A percentile compares a stretch with the other conserved stretches of the same genome.
phyloP scores from a whole-genome alignment of 192 early-diverging fungal genomes.

The Gonapodya sp. region DNA sequence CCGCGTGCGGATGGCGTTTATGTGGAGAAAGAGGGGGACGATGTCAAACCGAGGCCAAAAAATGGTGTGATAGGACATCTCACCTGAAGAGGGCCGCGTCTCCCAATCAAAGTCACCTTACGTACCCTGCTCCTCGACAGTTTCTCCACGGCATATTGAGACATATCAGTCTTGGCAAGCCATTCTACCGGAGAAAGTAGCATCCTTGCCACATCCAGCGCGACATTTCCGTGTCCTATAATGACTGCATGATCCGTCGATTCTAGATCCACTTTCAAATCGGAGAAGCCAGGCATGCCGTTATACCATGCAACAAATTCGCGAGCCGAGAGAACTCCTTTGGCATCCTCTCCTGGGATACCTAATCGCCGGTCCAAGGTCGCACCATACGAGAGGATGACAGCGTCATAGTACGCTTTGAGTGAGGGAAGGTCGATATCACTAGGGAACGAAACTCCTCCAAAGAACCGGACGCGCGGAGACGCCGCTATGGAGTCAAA shows the following conservation, averaged over 20 bases:
- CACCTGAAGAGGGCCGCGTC: constrained; percentile 89
- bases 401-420: constrained; percentile 53
- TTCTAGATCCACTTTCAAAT: constrained; percentile 50
- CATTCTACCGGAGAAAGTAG: constrained; percentile 59
- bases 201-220: constrained; percentile 81
- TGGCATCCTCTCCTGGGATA: constrained; percentile 53
- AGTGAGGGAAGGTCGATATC: constrained; percentile 40
- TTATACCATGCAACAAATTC: constrained; percentile 94
- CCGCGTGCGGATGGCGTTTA: constrained; percentile 9
- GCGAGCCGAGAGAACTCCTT: constrained; percentile 65
- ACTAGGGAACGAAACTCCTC: constrained; percentile 63
- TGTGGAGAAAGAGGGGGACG: not conserved
- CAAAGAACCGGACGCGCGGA: constrained; percentile 63
- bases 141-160: constrained; percentile 56
- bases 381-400: constrained; percentile 81
- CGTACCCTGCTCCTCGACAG: constrained; percentile 57
- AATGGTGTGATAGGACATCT: too few relatives aligned
- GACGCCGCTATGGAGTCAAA: constrained; percentile 70
- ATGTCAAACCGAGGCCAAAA: constrained; percentile 12
- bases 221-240: constrained; percentile 92
- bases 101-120: constrained; percentile 78
- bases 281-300: constrained; percentile 60
- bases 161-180: constrained; percentile 79
- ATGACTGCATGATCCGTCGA: constrained; percentile 65
- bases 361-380: constrained; percentile 58